phyloP scores from a whole-genome alignment of 2,329 filamentous ascomycete species.

The Pestalotiopsis sp. region DNA sequence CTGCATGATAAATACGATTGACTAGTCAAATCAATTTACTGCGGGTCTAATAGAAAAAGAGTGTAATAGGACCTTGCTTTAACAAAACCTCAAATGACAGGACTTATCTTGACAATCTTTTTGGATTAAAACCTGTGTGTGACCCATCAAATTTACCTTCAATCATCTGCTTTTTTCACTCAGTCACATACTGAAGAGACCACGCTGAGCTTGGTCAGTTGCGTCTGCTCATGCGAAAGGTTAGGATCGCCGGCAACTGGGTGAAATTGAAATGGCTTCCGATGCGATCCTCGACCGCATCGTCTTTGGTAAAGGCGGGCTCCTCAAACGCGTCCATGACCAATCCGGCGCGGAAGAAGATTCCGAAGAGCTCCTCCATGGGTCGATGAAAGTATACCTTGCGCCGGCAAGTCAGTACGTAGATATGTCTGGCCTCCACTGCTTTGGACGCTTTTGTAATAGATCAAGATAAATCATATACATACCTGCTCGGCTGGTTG shows the following conservation, averaged over 20 bases:
- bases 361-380: constrained; percentile 43
- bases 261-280: constrained; percentile 41
- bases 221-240: constrained; percentile 29
- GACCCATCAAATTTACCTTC: no score
- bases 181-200: neutral
- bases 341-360: constrained; percentile 44
- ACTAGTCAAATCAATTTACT: no score
- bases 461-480: neutral
- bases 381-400: constrained; percentile 47
- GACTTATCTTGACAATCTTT: no score
- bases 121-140: no score
- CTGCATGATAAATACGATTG: no score
- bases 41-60: no score
- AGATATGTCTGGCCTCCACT: neutral
- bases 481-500: constrained; percentile 39
- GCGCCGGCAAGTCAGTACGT: neutral
- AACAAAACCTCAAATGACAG: no score
- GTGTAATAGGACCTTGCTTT: no score
- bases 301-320: constrained; percentile 43
- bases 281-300: constrained; percentile 27
- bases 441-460: neutral
- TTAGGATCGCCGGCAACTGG: constrained; percentile 37
- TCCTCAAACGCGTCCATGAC: constrained; percentile 50
- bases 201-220: neutral
- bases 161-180: neutral